Percentiles rank a stretch among this genome's conserved stretches.
phyloP scores from a whole-genome alignment of 306 rosid genomes.

The Cucurbita argyrosperma region DNA sequence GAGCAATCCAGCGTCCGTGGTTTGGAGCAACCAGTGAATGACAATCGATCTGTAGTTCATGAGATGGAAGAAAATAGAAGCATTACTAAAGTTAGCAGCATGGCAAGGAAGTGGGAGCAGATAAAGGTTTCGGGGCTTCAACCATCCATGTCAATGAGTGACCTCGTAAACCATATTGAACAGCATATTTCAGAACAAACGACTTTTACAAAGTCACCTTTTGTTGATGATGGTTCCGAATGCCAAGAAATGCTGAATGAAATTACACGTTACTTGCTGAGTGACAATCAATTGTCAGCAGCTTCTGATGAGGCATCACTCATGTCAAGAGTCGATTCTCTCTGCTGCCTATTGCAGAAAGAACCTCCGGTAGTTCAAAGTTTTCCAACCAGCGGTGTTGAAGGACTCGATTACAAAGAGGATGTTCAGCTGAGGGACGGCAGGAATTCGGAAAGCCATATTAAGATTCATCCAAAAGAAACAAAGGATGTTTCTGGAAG shows the following conservation, averaged over 20 bases:
- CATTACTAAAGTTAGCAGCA: conserved; percentile 26
- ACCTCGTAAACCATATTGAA: conserved; percentile 56
- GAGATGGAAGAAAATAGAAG: conserved; percentile 43
- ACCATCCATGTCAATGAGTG: conserved; percentile 60
- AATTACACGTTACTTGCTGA: conserved; percentile 50
- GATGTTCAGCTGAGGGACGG: neutral
- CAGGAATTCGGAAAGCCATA: conserved; percentile 10
- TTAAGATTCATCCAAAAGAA: conserved; percentile 22
- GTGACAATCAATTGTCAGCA: conserved; percentile 40
- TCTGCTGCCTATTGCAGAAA: conserved; percentile 67
- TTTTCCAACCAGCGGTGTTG: conserved; percentile 12
- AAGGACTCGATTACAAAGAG: conserved; percentile 18
- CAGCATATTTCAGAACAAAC: conserved; percentile 56
- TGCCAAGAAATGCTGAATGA: conserved; percentile 45
- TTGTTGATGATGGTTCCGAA: conserved; percentile 26
- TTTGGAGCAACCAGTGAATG: conserved; percentile 19
- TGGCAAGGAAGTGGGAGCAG: conserved; percentile 43
- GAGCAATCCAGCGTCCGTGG: neutral
- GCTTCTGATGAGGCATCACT: conserved; percentile 61
- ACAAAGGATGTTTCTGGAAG: conserved; percentile 13
- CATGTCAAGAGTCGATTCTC: conserved; percentile 81
- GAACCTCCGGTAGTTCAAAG: conserved; percentile 37
- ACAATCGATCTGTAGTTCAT: conserved; percentile 20
- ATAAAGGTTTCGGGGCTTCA: conserved; percentile 46
- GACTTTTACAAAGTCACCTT: conserved; percentile 31